Evolutionary conservation across 2,329 filamentous ascomycete genomes (phyloP).

Genomic region (Pseudogymnoascus sp.): DNA sequence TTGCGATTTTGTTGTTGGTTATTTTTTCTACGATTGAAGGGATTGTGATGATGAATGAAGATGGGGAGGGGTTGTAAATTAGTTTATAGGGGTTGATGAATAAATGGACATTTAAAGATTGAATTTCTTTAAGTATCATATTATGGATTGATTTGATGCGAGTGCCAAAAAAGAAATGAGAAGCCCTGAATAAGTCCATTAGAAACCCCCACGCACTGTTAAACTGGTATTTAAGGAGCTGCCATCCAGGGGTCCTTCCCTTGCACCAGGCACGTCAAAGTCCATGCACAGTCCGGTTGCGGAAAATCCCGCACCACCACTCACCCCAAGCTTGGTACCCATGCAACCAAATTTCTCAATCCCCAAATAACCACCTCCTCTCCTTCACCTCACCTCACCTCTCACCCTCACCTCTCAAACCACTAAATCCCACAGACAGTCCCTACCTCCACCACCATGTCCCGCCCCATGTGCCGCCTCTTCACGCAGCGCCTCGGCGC

Average conservation of each 20-base stretch:
- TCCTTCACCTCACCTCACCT: background rate
- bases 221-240: background rate
- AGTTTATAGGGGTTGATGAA: background rate
- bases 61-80: background rate
- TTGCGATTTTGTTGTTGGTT: background rate
- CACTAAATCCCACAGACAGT: background rate
- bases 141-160: background rate
- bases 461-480: background rate
- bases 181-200: background rate
- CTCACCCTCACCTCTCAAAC: background rate
- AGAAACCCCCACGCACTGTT: background rate
- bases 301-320: background rate
- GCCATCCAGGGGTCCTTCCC: background rate
- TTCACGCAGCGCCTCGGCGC: background rate
- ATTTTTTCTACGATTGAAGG: background rate
- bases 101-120: conserved; percentile 3
- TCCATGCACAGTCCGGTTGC: background rate
- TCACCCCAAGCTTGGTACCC: background rate
- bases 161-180: background rate
- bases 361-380: background rate
- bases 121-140: background rate
- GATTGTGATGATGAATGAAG: conserved; percentile 1
- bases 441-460: background rate
- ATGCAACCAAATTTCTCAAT: conserved; percentile 7
- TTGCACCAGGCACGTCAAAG: background rate